Percentiles rank a stretch among this genome's conserved stretches.
Evolutionary conservation across 2,329 filamentous ascomycete species (phyloP).

Genomic region (Fusarium torulosum): DNA sequence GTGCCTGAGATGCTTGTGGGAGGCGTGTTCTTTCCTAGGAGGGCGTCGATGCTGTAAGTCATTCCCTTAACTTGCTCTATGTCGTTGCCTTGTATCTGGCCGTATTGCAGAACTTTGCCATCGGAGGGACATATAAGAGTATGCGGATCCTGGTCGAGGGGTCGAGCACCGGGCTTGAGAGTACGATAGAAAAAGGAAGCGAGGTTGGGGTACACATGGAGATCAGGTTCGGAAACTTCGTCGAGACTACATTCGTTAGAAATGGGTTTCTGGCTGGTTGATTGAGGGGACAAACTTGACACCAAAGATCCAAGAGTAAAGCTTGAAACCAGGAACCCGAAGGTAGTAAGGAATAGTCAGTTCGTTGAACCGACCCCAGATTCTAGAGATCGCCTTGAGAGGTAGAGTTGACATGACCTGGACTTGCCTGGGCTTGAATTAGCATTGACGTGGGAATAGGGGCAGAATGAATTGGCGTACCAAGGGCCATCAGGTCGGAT

Average conservation of each 20-base stretch:
- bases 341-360: conserved; percentile 88
- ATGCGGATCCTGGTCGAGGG: conserved; percentile 83
- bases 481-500: conserved; percentile 89
- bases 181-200: conserved; percentile 97
- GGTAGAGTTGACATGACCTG: conserved; percentile 94
- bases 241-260: conserved; percentile 70
- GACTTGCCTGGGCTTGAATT: conserved; percentile 72
- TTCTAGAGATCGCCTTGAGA: conserved; percentile 86
- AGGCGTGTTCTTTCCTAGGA: conserved; percentile 78
- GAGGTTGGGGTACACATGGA: conserved; percentile 91
- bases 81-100: conserved; percentile 90
- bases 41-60: conserved; percentile 94
- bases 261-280: background rate
- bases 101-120: conserved; percentile 91
- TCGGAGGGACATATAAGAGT: conserved; percentile 90
- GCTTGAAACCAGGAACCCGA: conserved; percentile 88
- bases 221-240: conserved; percentile 88
- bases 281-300: conserved; percentile 69
- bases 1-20: conserved; percentile 64
- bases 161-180: conserved; percentile 87
- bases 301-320: conserved; percentile 93
- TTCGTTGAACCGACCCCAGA: conserved; percentile 95
- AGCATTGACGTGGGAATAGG: conserved; percentile 34
- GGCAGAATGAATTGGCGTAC: conserved; percentile 56
- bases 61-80: conserved; percentile 99